These are phyloP conservation scores for Agaricus sinodeliciosus DNA, from an alignment of 768 basidiomycete species.

Conservation along the genomic window DNA sequence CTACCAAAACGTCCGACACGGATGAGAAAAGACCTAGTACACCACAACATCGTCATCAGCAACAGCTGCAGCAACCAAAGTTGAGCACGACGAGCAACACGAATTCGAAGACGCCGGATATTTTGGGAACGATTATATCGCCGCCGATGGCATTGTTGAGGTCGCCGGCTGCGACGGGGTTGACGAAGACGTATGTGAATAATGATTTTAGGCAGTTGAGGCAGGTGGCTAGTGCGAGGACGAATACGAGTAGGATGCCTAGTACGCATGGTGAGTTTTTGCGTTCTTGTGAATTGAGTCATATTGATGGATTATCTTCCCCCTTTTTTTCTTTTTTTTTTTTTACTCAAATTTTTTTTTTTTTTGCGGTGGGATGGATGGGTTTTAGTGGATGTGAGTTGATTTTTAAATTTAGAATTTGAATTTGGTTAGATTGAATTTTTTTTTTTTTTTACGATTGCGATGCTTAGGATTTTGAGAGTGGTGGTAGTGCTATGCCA, in stretches of 20 bases:
- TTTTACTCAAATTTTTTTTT: neutral
- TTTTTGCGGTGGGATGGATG: neutral
- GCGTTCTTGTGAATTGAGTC: too few species aligned
- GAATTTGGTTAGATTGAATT: neutral
- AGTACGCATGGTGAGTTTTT: slow-evolving; percentile 64
- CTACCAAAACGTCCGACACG: too few species aligned
- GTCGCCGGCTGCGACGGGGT: slow-evolving; percentile 65
- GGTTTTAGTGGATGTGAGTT: slow-evolving; percentile 2
- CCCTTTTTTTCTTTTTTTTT: neutral
- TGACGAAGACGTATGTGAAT: slow-evolving; percentile 76
- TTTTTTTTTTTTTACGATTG: too few species aligned
- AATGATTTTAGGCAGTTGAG: slow-evolving; percentile 80
- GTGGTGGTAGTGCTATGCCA: neutral
- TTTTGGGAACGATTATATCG: slow-evolving; percentile 61
- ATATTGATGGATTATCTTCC: neutral
- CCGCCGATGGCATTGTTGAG: slow-evolving; percentile 65
- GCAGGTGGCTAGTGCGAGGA: slow-evolving; percentile 57
- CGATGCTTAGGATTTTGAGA: slow-evolving; percentile 5
- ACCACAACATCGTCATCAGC: neutral
- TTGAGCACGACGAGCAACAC: slow-evolving; percentile 40
- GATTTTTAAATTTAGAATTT: too few species aligned
- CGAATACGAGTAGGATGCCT: slow-evolving; percentile 82
- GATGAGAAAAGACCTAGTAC: too few species aligned
- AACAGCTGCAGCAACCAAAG: slow-evolving; percentile 2
- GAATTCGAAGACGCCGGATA: slow-evolving; percentile 49